Conservation (phyloP, 2,329 filamentous ascomycete genomes). For the Aspergillus glaucus region DNA sequence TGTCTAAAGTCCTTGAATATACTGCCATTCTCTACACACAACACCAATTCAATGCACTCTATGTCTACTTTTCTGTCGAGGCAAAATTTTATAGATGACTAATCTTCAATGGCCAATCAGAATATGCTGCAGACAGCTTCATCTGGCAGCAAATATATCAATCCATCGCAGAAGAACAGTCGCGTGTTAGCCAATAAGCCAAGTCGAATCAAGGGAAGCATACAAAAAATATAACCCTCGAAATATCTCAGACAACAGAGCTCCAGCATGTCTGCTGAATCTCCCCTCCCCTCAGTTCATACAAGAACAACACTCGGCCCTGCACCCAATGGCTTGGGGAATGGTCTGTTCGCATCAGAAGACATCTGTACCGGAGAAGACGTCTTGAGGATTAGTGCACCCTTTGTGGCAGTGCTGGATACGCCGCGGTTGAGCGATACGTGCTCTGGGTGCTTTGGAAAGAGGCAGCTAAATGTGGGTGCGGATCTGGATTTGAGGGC, state of each 20-base stretch:
- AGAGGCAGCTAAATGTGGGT: constrained; percentile 19
- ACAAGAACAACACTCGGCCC: constrained; percentile 19
- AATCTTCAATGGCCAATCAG: neutral
- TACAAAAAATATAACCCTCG: neutral
- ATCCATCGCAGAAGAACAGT: neutral
- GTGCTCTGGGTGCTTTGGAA: constrained; percentile 53
- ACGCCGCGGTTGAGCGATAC: constrained; percentile 46
- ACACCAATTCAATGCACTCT: neutral
- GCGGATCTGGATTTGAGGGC: constrained; percentile 36
- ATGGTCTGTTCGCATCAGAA: constrained; percentile 50
- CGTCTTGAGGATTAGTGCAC: constrained; percentile 45
- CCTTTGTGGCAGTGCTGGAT: constrained; percentile 51
- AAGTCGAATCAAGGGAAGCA: too few relatives aligned
- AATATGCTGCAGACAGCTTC: neutral
- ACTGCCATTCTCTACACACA: too few relatives aligned
- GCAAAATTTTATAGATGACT: neutral
- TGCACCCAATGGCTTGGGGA: constrained; percentile 36
- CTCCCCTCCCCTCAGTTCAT: constrained; percentile 11
- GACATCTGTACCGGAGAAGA: constrained; percentile 44
- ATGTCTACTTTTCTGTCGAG: neutral
- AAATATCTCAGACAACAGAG: neutral
- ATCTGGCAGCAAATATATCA: neutral
- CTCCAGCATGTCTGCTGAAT: constrained; percentile 15
- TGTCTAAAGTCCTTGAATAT: too few relatives aligned
- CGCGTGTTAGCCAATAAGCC: too few relatives aligned